A percentile compares a stretch with the other conserved stretches of the same genome.
Conservation (phyloP, 2,329 filamentous ascomycete species). For the Penicillium sp. region DNA sequence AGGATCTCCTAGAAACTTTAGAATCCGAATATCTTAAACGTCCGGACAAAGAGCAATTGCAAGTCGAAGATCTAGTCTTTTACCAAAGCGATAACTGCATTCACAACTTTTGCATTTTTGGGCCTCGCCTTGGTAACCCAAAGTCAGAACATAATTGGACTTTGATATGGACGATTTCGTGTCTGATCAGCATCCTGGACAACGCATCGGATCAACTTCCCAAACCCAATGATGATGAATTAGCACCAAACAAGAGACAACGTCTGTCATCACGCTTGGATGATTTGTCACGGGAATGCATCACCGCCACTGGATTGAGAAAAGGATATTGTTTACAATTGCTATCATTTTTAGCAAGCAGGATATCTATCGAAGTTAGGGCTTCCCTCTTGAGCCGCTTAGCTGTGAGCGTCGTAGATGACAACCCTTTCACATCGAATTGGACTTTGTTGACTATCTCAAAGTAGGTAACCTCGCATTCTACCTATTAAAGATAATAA, state of each 20-base stretch:
- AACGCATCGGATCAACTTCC: slow-evolving; percentile 17
- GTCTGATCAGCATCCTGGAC: slow-evolving; percentile 37
- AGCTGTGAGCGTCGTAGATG: slow-evolving; percentile 60
- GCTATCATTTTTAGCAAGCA: slow-evolving; percentile 49
- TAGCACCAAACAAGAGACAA: slow-evolving; percentile 30
- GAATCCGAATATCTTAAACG: slow-evolving; percentile 73
- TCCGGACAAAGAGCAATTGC: slow-evolving; percentile 66
- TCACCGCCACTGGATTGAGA: slow-evolving; percentile 32
- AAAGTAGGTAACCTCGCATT: slow-evolving; percentile 53
- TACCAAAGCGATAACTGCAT: slow-evolving; percentile 26
- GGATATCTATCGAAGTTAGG: slow-evolving; percentile 51
- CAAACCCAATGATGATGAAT: slow-evolving; percentile 12
- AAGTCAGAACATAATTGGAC: slow-evolving; percentile 40
- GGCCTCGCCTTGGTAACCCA: slow-evolving; percentile 31
- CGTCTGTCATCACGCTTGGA: slow-evolving; percentile 33
- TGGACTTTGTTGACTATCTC: slow-evolving; percentile 85
- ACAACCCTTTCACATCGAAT: slow-evolving; percentile 61
- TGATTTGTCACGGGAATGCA: slow-evolving; percentile 34
- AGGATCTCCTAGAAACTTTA: slow-evolving; percentile 67
- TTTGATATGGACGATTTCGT: slow-evolving; percentile 36
- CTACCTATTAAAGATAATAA: neutral
- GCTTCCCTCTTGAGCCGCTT: slow-evolving; percentile 57
- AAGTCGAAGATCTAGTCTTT: slow-evolving; percentile 72
- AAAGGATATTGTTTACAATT: slow-evolving; percentile 53
- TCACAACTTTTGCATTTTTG: slow-evolving; percentile 34